Percentiles rank a stretch among this genome's conserved stretches.
Conservation (phyloP, 768 basidiomycete species). For the Mycena indigotica region DNA sequence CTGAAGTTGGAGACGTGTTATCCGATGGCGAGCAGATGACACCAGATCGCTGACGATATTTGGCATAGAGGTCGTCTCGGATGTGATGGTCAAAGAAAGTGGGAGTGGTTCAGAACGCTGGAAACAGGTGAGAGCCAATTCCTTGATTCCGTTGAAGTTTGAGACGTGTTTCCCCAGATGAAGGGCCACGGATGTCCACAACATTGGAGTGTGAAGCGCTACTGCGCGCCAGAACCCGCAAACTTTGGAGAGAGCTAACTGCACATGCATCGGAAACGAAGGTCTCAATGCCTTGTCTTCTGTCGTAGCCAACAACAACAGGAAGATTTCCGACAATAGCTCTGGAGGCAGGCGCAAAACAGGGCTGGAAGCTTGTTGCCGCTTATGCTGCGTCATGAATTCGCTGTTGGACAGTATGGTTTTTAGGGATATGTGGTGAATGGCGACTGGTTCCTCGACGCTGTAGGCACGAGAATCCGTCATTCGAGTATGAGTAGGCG, state of each 20-base stretch:
- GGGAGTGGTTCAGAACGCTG: constrained; percentile 18
- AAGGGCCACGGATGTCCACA: constrained; percentile 30
- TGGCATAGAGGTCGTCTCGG: not conserved
- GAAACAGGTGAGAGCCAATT: constrained; percentile 12
- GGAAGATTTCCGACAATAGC: constrained; percentile 16
- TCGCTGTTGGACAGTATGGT: constrained; percentile 9
- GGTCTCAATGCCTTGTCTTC: constrained; percentile 8
- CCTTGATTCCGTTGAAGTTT: constrained; percentile 4
- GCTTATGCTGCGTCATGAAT: constrained; percentile 7
- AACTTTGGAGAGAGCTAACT: constrained; percentile 39
- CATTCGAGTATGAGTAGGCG: not conserved
- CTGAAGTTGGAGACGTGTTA: constrained; percentile 11
- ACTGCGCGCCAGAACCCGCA: constrained; percentile 37
- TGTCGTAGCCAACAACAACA: constrained; percentile 11
- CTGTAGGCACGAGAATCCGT: not conserved
- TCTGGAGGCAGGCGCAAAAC: constrained; percentile 21
- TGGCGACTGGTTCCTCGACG: no score
- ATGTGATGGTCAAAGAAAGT: constrained; percentile 9
- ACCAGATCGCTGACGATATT: constrained; percentile 18
- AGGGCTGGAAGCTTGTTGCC: constrained; percentile 13
- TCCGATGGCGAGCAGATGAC: constrained; percentile 18
- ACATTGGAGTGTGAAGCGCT: constrained; percentile 33
- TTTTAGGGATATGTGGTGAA: constrained; percentile 19
- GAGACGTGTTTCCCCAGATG: constrained; percentile 9
- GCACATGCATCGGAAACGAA: constrained; percentile 24